Base-by-base conservation (phyloP, 257 asterid species). In the Pogostemon cablin region DNA sequence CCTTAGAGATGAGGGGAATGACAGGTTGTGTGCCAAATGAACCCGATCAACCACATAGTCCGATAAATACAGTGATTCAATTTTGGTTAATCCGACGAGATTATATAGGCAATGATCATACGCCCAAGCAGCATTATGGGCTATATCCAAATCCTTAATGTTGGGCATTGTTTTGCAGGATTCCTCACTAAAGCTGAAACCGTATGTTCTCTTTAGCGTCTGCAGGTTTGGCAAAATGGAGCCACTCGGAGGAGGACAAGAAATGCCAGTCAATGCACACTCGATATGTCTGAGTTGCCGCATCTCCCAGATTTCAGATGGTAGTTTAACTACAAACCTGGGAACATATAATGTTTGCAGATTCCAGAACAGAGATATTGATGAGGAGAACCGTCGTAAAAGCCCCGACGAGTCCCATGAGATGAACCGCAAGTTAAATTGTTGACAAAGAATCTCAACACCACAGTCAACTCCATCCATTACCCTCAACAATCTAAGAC, bases 261-360 rank as follows among this genome's bases (percentile, higher is more conserved):
- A 58, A 37, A 69, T 15, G 59, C 7, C 9, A 5, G 0, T 3
- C 35, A 17, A 25, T 3, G 35, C 41, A n/a, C 0, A 62, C 6
- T 15, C 17, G 17, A 15, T 15, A 62, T 62, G 67, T 20, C 50
- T 41, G 41, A 62, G 52, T 1, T 62, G 67, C 5, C 12, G 12
- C 74, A 69, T 69, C 65, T 42, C 44, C 74, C 74, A 56, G 35
- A 69, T 69, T 25, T 69, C 56, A 4, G 35, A 4, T 8, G 65
- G 74, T 54, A 56, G 56, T 25, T 9, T 4, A 4, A 1, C 9
- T 8, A 6, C 9, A 3, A 8, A 8, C 7, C 17, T 35, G 34
- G 17, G 32, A 2, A 62, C 7, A 59, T 17, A 4, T 34, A 56
- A 3, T 32, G 74, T 58, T 11, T 69, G 74, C 41, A 69, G n/a